Percentiles rank a stretch among this genome's conserved stretches.
These are phyloP conservation scores for Neoascochyta sp. DNA, from an alignment of 2,329 filamentous ascomycete species.

Conservation along the genomic window DNA sequence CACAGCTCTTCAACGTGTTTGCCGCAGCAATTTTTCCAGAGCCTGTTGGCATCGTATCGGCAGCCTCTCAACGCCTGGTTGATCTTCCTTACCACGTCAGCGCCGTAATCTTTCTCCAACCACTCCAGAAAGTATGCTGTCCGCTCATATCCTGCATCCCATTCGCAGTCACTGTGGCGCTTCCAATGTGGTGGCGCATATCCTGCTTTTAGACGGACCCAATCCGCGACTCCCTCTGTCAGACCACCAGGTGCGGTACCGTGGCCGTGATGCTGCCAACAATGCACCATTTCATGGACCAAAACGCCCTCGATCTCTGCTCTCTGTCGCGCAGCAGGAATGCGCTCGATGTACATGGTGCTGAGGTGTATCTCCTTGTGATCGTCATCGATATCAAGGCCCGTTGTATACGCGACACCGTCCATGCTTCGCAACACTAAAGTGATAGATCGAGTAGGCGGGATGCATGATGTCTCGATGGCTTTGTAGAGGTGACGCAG, in stretches of 20 bases:
- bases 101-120: slow-evolving; percentile 62
- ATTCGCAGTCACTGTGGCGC: slow-evolving; percentile 55
- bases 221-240: slow-evolving; percentile 90
- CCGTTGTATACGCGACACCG: slow-evolving; percentile 87
- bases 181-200: slow-evolving; percentile 84
- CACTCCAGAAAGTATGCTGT: slow-evolving; percentile 91
- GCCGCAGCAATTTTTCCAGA: slow-evolving; percentile 69
- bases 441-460: slow-evolving; percentile 78
- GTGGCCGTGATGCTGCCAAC: slow-evolving; percentile 74
- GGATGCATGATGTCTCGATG: slow-evolving; percentile 37
- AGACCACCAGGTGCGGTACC: slow-evolving; percentile 62
- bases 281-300: slow-evolving; percentile 91
- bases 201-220: slow-evolving; percentile 72
- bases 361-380: slow-evolving; percentile 94
- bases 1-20: slow-evolving; percentile 66
- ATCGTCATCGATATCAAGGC: slow-evolving; percentile 71
- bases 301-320: slow-evolving; percentile 78
- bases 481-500: slow-evolving; percentile 65
- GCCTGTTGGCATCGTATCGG: slow-evolving; percentile 60
- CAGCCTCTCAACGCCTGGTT: slow-evolving; percentile 63
- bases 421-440: slow-evolving; percentile 73
- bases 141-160: slow-evolving; percentile 86
- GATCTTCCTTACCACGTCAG: slow-evolving; percentile 53
- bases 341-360: slow-evolving; percentile 63
- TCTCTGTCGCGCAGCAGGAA: slow-evolving; percentile 34